Percentiles rank a stretch among this genome's conserved stretches.
These are phyloP conservation scores for Verticillium isaacii DNA, from an alignment of 2,329 filamentous ascomycete genomes.

Conservation along the genomic window DNA sequence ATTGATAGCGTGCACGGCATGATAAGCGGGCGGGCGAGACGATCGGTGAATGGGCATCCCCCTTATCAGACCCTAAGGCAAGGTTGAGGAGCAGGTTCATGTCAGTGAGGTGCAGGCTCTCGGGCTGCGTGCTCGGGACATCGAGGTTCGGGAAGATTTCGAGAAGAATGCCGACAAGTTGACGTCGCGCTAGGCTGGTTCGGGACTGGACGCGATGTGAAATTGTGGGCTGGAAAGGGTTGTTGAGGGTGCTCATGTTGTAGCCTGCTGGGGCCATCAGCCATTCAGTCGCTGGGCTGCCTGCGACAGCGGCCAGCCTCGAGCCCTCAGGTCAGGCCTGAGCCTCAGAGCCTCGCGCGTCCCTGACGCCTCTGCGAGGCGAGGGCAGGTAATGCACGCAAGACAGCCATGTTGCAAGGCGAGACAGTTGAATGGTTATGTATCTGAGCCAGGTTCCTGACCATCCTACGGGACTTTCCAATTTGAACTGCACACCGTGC, in stretches of 20 bases:
- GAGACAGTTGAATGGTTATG: not conserved
- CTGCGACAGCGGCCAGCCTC: too few relatives aligned
- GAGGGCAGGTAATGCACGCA: not conserved
- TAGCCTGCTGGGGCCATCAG: not conserved
- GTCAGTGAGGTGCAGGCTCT: not conserved
- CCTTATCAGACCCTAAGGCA: not conserved
- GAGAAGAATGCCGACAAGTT: not conserved
- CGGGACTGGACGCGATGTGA: not conserved
- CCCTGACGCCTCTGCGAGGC: not conserved
- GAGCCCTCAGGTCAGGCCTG: too few relatives aligned
- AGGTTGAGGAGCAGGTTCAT: not conserved
- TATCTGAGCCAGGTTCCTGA: not conserved
- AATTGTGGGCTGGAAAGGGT: not conserved
- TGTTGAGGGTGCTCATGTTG: not conserved
- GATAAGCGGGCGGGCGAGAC: too few relatives aligned
- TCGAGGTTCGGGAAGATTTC: not conserved
- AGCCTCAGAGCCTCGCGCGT: too few relatives aligned
- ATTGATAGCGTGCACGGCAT: not conserved
- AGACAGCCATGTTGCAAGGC: not conserved
- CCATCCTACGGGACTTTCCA: not conserved
- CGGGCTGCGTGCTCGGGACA: not conserved
- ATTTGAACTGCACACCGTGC: not conserved
- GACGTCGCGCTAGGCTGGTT: not conserved
- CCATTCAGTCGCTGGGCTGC: not conserved
- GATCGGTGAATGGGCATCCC: not conserved